Evolutionary conservation across 805 yeast species (phyloP).

Genomic region (Teunomyces tritomae): DNA sequence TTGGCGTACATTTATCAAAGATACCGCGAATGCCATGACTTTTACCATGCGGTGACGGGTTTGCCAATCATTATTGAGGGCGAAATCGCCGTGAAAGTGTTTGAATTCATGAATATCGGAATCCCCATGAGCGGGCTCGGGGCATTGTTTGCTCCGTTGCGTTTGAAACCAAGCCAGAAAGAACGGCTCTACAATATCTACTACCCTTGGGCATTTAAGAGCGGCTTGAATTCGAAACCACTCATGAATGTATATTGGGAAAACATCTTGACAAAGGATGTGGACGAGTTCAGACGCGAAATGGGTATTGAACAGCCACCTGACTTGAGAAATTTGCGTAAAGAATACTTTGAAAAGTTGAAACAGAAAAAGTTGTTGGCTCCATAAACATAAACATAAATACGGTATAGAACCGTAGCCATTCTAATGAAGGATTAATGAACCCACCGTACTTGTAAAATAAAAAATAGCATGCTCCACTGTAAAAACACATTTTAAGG

Average conservation of each 20-base stretch:
- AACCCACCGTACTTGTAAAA: too few relatives aligned
- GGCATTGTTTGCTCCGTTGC: slow-evolving; percentile 82
- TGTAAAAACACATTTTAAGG: background rate
- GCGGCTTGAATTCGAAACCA: slow-evolving; percentile 71
- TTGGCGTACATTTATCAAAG: slow-evolving; percentile 91
- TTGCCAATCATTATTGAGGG: slow-evolving; percentile 92
- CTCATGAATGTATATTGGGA: slow-evolving; percentile 94
- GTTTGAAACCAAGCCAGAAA: slow-evolving; percentile 63
- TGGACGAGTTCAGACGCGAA: slow-evolving; percentile 66
- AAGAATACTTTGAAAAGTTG: slow-evolving; percentile 32
- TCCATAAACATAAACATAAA: background rate
- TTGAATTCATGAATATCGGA: slow-evolving; percentile 89
- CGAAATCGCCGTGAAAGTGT: slow-evolving; percentile 89
- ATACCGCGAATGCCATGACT: slow-evolving; percentile 95
- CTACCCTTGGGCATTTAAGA: slow-evolving; percentile 82
- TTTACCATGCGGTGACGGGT: slow-evolving; percentile 89
- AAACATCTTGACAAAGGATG: slow-evolving; percentile 66
- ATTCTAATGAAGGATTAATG: too few relatives aligned
- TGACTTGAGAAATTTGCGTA: slow-evolving; percentile 67
- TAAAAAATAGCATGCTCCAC: too few relatives aligned
- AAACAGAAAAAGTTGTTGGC: slow-evolving; percentile 18
- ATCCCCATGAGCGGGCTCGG: slow-evolving; percentile 96
- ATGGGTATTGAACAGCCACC: slow-evolving; percentile 73
- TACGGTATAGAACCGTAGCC: too few relatives aligned
- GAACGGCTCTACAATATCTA: slow-evolving; percentile 64